phyloP scores from a whole-genome alignment of 108 stramenopile genomes.

The Skeletonema menzelii region DNA sequence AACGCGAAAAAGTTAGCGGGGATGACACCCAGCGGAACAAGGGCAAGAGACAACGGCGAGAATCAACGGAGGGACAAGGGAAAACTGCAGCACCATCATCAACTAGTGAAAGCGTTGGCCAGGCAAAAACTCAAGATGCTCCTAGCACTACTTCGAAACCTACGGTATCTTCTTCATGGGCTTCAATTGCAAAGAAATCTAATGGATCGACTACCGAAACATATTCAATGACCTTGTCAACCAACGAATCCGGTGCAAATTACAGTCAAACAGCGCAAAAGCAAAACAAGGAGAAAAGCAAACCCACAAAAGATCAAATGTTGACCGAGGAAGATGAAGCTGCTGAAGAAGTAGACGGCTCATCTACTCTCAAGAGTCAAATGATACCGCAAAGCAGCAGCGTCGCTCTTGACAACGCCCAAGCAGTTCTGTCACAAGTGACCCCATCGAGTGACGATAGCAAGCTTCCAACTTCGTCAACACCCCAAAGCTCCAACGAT shows the following conservation, averaged over 20 bases:
- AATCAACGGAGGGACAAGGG: constrained; percentile 1
- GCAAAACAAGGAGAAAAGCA: constrained; percentile 22
- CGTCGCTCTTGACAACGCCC: constrained; percentile 8
- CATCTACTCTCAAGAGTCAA: constrained; percentile 11
- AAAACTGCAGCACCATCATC: not conserved
- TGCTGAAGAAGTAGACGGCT: constrained; percentile 3
- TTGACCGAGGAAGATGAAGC: constrained; percentile 3
- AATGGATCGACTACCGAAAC: constrained; percentile 40
- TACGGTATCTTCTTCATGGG: constrained; percentile 58
- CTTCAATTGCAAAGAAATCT: constrained; percentile 60
- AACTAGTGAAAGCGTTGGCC: not conserved
- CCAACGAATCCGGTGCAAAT: constrained; percentile 18
- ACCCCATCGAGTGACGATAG: constrained; percentile 23
- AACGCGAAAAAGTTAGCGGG: constrained; percentile 56
- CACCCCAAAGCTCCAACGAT: constrained; percentile 84
- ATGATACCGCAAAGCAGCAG: constrained; percentile 14
- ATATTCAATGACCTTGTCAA: constrained; percentile 33
- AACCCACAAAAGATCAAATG: constrained; percentile 5
- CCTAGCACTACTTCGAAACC: constrained; percentile 30
- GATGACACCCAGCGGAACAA: constrained; percentile 1
- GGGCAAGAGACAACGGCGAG: constrained; percentile 6
- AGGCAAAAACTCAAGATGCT: constrained; percentile 12
- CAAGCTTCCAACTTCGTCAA: constrained; percentile 25
- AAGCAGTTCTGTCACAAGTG: constrained; percentile 21
- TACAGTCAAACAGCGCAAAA: constrained; percentile 32